Evolutionary conservation across 1,284 basidiomycete genomes (phyloP), one percentile per base, ranked within the genome.

Genomic region (Leccinum olivaceoglutinosum): DNA sequence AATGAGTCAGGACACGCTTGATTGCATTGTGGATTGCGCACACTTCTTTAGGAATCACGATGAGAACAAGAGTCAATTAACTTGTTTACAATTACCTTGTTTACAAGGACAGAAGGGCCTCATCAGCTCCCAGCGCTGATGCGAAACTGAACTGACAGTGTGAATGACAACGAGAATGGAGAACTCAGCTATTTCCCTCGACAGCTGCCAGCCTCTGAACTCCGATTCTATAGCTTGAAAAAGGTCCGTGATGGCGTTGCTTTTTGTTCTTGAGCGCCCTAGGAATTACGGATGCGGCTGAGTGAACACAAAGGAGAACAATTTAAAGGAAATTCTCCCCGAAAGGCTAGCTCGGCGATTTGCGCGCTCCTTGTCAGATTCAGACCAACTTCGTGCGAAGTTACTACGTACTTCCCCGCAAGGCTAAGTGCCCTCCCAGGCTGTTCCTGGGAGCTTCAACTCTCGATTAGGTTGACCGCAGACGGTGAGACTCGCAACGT

Each of bases 121-220:
- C 38, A 60, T 58, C 21, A 57, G 2, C 9, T 8, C 18, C 14
- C 62, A 49, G 59, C 59, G 51, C 9, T 39, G 60, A 61, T 60
- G 66, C 51, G 56, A 59, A 44, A 63, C 59, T 39, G 34, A 63
- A 62, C 46, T 53, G 63, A 65, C 16, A 63, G 61, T 64, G 65
- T 55, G 62, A 67, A 62, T 38, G 64, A 63, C 59, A 58, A 63
- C 63, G 55, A 69, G 68, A 73, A 70, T 67, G 71, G 68, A 69
- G 62, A 62, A 46, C 60, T 70, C 64, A 65, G 66, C 68, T 55
- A 62, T 64, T 53, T 51, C 49, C 60, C 58, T 54, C 63, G 62
- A 70, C 69, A 64, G 59, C 41, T 68, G 69, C n/a, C 60, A 67
- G 46, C 21, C 61, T 58, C 14, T 44, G 25, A 54, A 54, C 53